Percentiles rank a stretch among this genome's conserved stretches.
Evolutionary conservation across 1,139 yeast genomes (phyloP).

Genomic region (Pichiaceae sp.): DNA sequence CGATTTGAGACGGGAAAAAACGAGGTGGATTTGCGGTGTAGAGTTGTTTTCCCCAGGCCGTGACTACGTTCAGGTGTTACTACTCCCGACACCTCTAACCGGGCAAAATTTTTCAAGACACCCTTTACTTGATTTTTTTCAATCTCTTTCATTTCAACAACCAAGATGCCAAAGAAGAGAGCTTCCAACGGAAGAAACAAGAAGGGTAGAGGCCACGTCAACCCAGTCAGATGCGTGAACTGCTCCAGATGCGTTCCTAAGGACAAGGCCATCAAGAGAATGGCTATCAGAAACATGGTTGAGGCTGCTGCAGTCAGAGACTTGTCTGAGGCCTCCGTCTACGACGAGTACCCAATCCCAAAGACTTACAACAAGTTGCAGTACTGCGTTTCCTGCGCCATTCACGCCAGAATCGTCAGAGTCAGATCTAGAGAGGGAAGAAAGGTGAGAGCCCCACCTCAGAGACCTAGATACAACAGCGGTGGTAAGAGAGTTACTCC

Average conservation of each 20-base stretch:
- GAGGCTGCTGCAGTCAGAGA: constrained; percentile 99
- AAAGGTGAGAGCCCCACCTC: constrained; percentile 98
- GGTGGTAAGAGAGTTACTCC: constrained; percentile 95
- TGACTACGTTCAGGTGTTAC: no score
- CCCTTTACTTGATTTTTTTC: not conserved
- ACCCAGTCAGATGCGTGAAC: constrained; percentile 99
- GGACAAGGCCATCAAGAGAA: constrained; percentile 99
- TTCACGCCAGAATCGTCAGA: constrained; percentile 99
- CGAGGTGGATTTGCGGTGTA: no score
- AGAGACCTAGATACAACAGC: constrained; percentile 94
- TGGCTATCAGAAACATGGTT: constrained; percentile 99
- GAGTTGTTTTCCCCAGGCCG: no score
- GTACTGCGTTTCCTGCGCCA: constrained; percentile 99
- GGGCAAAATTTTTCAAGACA: not conserved
- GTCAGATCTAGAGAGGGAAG: constrained; percentile 99
- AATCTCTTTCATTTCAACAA: not conserved
- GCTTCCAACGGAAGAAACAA: constrained; percentile 99
- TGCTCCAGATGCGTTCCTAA: constrained; percentile 99
- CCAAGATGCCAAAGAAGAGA: constrained; percentile 98
- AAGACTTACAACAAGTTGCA: constrained; percentile 99
- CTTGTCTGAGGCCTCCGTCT: constrained; percentile 98
- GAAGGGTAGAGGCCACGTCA: constrained; percentile 99
- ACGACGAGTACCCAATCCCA: constrained; percentile 98
- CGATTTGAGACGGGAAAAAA: no score
- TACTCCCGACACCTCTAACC: not conserved